A percentile compares a stretch with the other conserved stretches of the same genome.
These are phyloP conservation scores for Phalaenopsis hybrid DNA, from an alignment of 116 monocot genomes.

Conservation along the genomic window DNA sequence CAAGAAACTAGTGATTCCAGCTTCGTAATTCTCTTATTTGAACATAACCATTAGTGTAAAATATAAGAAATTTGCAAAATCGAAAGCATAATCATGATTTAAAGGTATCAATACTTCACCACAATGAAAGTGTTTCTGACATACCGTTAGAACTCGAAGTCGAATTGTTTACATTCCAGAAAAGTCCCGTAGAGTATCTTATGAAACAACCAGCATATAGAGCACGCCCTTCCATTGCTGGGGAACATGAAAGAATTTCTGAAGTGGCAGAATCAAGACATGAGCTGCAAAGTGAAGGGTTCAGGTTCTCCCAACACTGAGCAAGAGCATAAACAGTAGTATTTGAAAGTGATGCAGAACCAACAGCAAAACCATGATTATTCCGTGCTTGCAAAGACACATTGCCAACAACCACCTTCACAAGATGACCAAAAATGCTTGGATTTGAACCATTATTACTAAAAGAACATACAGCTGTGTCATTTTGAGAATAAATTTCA, in stretches of 20 bases:
- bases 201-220: slow-evolving; percentile 49
- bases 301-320: slow-evolving; percentile 54
- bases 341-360: slow-evolving; percentile 18
- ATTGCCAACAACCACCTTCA: slow-evolving; percentile 26
- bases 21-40: not conserved
- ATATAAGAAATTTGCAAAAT: not conserved
- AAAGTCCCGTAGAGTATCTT: slow-evolving; percentile 37
- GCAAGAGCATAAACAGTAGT: slow-evolving; percentile 32
- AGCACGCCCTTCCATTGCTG: slow-evolving; percentile 37
- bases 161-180: slow-evolving; percentile 40
- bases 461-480: slow-evolving; percentile 16
- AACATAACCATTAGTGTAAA: not conserved
- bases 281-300: slow-evolving; percentile 19
- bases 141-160: slow-evolving; percentile 28
- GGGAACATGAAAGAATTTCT: slow-evolving; percentile 27
- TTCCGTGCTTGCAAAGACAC: slow-evolving; percentile 24
- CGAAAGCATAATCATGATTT: not conserved
- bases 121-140: not conserved
- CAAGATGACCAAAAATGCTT: slow-evolving; percentile 12
- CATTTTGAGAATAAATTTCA: slow-evolving; percentile 13
- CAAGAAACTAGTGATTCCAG: not conserved
- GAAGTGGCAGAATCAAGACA: slow-evolving; percentile 38
- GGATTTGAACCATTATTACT: slow-evolving; percentile 17
- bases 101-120: not conserved
- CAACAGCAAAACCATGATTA: slow-evolving; percentile 33